A percentile compares a stretch with the other conserved stretches of the same genome.
Evolutionary conservation across 768 basidiomycete species (phyloP).

Genomic region (Tricholoma furcatifolium): DNA sequence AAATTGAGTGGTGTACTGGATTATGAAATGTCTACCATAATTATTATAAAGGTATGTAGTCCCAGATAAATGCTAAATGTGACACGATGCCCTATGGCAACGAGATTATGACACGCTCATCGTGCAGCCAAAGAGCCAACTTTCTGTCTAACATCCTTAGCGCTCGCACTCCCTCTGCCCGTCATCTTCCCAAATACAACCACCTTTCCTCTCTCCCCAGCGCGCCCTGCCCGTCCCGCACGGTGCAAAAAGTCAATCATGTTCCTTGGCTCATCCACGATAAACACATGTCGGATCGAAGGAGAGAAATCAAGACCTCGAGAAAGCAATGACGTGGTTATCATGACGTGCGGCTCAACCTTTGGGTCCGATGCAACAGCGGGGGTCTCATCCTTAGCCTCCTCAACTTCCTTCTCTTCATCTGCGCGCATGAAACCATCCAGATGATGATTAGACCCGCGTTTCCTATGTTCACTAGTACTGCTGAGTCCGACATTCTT

Average conservation of each 20-base stretch:
- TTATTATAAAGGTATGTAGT: not conserved
- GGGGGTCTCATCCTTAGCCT: constrained; percentile 1
- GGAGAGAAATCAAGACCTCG: constrained; percentile 88
- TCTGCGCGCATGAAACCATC: constrained; percentile 61
- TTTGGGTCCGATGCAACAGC: constrained; percentile 26
- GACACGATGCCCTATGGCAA: not conserved
- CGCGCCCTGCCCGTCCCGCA: constrained; percentile 80
- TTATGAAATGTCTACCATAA: too few relatives aligned
- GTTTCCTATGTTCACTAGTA: constrained; percentile 50
- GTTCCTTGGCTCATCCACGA: constrained; percentile 85
- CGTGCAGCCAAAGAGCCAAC: constrained; percentile 38
- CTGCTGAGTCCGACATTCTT: constrained; percentile 67
- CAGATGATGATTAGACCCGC: constrained; percentile 77
- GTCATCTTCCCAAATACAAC: constrained; percentile 73
- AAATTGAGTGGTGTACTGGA: too few relatives aligned
- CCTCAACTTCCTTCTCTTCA: constrained; percentile 9
- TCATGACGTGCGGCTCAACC: constrained; percentile 61
- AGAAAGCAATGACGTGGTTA: constrained; percentile 90
- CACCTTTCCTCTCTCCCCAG: constrained; percentile 67
- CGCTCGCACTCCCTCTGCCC: constrained; percentile 58
- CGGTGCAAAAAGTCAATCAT: constrained; percentile 92
- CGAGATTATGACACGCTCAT: not conserved
- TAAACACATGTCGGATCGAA: constrained; percentile 76
- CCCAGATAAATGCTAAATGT: not conserved
- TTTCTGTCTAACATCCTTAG: constrained; percentile 49